Conservation (phyloP, 257 asterid species). For the Gardenia jasminoides region DNA sequence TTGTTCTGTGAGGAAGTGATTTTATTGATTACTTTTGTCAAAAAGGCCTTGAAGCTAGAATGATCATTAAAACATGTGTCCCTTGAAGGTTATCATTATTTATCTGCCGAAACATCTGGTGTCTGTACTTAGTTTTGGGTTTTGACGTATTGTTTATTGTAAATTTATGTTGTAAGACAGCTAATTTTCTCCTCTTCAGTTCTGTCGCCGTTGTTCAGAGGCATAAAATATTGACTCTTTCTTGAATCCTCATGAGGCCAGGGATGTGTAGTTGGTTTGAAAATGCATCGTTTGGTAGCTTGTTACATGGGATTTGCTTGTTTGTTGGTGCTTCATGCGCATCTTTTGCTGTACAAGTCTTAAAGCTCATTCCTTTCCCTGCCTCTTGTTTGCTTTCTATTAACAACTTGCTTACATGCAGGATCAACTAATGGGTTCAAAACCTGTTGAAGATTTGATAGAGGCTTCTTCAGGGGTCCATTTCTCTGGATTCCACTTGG, state of each 20-base stretch:
- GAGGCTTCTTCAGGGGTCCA: conserved; percentile 92
- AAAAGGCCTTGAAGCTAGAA: background rate
- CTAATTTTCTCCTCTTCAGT: background rate
- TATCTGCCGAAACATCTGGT: background rate
- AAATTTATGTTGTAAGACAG: too few species aligned
- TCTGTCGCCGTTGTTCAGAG: background rate
- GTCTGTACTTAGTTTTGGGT: background rate
- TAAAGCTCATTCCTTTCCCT: conserved; percentile 16
- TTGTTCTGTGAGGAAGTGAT: background rate
- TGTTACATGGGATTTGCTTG: background rate
- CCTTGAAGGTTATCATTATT: background rate
- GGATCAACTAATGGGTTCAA: conserved; percentile 66
- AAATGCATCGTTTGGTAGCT: background rate
- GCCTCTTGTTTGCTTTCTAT: conserved; percentile 2
- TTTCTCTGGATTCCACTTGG: conserved; percentile 87
- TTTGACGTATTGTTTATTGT: background rate
- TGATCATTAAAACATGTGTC: background rate
- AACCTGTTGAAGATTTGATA: conserved; percentile 81
- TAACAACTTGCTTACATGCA: conserved; percentile 19
- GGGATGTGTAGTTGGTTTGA: background rate
- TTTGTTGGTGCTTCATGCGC: background rate
- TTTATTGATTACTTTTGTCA: background rate
- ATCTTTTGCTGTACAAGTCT: background rate
- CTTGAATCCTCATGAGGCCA: background rate
- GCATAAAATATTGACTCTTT: background rate